Base-by-base conservation (phyloP, 2,329 filamentous ascomycete species). In the Cryphonectria radicalis region DNA sequence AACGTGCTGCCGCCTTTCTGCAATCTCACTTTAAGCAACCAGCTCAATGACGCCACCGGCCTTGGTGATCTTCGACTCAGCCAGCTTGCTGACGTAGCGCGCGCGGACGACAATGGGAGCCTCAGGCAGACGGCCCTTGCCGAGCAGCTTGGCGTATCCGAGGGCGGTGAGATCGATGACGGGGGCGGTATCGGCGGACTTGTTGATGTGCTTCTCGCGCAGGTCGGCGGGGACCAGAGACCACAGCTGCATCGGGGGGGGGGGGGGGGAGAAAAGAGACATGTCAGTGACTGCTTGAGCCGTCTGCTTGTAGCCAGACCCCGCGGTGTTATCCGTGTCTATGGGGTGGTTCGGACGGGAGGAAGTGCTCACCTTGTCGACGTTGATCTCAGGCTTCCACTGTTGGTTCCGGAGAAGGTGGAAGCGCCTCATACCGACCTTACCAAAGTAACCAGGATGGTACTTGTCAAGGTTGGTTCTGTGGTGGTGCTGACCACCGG, bases 401-500 rank as follows among this genome's bases (percentile, higher is more conserved):
- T 95, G 94, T 83, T 97, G 92, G 89, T 95, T 95, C 82, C 91
- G 89, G 82, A 93, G 91, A 87, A 96, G 95, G 90, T 98, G 95
- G 93, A 97, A 98, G 88, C 95, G 92, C 82, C 93, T 89, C 93
- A 95, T 95, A 87, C 93, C 92, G 79, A 95, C 93, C 89, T 98
- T 97, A 87, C 94, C 94, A 87, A 98, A 98, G 93, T 98, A 98
- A 94, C 96, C 96, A 75, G 95, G 94, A 83, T 97, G 93, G 91
- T 95, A 97, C 86, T 96, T 95, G 78, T 86, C 84, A 74, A 86
- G 77, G 88, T 97, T 97, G 82, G 93, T 97, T 78, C 93, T 87
- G 91, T 97, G 94, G 88, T 99, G 96, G 89, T 99, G 96, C 75
- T 98, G 94, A 90, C 95, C 95, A 97, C 96, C 95, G 84, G 96